Evolutionary conservation across 2,329 filamentous ascomycete genomes (phyloP).

Genomic region (Phialophora tarda): DNA sequence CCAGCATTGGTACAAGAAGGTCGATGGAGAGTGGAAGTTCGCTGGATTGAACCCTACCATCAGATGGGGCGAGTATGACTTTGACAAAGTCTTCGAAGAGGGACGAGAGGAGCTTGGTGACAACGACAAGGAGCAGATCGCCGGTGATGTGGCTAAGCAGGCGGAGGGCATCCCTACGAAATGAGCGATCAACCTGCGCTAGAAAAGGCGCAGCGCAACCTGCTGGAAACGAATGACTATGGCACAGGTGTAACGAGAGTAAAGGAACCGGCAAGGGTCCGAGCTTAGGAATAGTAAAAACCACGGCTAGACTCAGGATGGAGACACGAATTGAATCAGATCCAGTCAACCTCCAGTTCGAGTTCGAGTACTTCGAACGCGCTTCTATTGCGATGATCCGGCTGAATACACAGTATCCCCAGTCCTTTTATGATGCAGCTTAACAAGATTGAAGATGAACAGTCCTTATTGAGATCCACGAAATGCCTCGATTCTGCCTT

Average conservation of each 20-base stretch:
- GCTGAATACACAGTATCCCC: not conserved
- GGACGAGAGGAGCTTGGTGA: conserved; percentile 38
- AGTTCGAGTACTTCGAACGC: too few species aligned
- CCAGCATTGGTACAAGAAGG: conserved; percentile 42
- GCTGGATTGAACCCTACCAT: conserved; percentile 42
- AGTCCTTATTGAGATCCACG: not conserved
- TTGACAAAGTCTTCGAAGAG: conserved; percentile 40
- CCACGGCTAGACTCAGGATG: not conserved
- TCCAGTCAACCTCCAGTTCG: too few species aligned
- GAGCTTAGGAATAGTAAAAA: not conserved
- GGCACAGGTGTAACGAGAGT: not conserved
- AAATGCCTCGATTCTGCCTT: not conserved
- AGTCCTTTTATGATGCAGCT: too few species aligned
- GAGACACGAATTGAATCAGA: not conserved
- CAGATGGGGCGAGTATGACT: conserved; percentile 42
- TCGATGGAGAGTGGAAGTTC: conserved; percentile 44
- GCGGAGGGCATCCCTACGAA: conserved; percentile 36
- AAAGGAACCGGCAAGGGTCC: not conserved
- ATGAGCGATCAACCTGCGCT: conserved; percentile 2
- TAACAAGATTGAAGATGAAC: not conserved
- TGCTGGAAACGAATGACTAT: not conserved
- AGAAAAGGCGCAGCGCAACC: not conserved
- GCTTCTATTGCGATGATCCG: too few species aligned
- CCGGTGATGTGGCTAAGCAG: conserved; percentile 34
- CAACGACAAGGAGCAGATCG: conserved; percentile 33